Conservation (phyloP, 345 rosid genomes). For the Boechera stricta region DNA sequence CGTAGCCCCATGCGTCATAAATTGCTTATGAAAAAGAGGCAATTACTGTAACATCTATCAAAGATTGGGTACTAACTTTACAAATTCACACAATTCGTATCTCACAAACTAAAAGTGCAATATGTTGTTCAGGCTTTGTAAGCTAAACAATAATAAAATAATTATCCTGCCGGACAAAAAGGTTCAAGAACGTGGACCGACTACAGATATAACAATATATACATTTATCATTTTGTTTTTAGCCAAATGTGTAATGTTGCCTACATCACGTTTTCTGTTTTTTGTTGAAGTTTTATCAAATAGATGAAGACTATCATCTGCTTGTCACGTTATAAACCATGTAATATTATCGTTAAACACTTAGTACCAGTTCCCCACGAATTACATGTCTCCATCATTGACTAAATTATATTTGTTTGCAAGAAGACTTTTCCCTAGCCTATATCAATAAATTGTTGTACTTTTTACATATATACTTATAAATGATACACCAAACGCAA, state of each 20-base stretch:
- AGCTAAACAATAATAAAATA: constrained; percentile 6
- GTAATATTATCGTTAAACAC: constrained; percentile 27
- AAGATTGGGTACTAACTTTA: constrained; percentile 25
- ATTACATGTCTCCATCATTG: constrained; percentile 34
- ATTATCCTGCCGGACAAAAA: constrained; percentile 38
- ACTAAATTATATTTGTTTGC: constrained; percentile 12
- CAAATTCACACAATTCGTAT: constrained; percentile 5
- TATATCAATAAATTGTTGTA: constrained; percentile 4
- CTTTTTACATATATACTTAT: neutral
- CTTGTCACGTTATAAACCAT: constrained; percentile 40
- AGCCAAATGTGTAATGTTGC: constrained; percentile 36
- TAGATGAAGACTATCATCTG: constrained; percentile 33
- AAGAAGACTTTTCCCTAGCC: neutral
- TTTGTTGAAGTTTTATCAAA: neutral
- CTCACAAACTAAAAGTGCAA: constrained; percentile 18
- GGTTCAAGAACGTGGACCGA: constrained; percentile 41
- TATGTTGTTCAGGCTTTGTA: constrained; percentile 15
- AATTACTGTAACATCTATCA: constrained; percentile 7
- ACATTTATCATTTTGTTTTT: constrained; percentile 19
- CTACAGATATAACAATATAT: neutral
- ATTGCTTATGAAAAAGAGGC: constrained; percentile 12
- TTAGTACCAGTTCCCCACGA: constrained; percentile 46
- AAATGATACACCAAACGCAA: constrained; percentile 1
- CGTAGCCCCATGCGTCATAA: constrained; percentile 28
- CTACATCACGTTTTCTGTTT: constrained; percentile 42